A percentile compares a stretch with the other conserved stretches of the same genome.
Evolutionary conservation across 352 stramenopile genomes (phyloP).

Genomic region (Phytopythium aichiense): DNA sequence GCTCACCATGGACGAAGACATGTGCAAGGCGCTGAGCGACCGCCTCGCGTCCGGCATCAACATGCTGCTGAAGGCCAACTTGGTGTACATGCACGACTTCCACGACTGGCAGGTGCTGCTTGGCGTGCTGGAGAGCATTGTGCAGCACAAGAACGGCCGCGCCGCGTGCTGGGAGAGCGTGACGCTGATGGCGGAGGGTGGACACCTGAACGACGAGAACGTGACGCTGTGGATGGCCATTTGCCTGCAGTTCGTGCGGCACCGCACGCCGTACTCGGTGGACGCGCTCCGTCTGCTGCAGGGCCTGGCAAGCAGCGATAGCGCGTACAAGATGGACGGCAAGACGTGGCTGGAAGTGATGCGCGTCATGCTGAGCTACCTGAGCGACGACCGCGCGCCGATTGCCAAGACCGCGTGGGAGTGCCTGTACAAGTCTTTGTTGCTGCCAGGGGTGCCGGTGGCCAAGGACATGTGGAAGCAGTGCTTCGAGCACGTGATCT

Average conservation of each 20-base stretch:
- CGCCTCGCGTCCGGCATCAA: constrained; percentile 76
- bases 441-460: constrained; percentile 66
- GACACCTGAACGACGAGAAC: constrained; percentile 73
- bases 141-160: constrained; percentile 73
- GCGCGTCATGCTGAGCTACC: constrained; percentile 81
- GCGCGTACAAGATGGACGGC: constrained; percentile 67
- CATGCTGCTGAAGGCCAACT: constrained; percentile 82
- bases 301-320: constrained; percentile 67
- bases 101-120: constrained; percentile 74
- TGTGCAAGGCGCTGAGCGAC: constrained; percentile 79
- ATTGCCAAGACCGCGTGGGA: constrained; percentile 84
- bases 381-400: constrained; percentile 71
- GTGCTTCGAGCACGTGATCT: constrained; percentile 87
- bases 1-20: constrained; percentile 72
- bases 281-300: constrained; percentile 75
- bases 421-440: constrained; percentile 75
- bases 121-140: constrained; percentile 69
- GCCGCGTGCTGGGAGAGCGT: constrained; percentile 77
- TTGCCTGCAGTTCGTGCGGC: constrained; percentile 70
- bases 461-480: constrained; percentile 73
- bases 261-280: constrained; percentile 72
- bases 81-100: constrained; percentile 87
- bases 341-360: constrained; percentile 80
- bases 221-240: constrained; percentile 81
- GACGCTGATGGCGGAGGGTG: constrained; percentile 59